These are phyloP conservation scores for Geotrichum europaeum DNA, from an alignment of 1,139 yeast genomes.

Conservation along the genomic window DNA sequence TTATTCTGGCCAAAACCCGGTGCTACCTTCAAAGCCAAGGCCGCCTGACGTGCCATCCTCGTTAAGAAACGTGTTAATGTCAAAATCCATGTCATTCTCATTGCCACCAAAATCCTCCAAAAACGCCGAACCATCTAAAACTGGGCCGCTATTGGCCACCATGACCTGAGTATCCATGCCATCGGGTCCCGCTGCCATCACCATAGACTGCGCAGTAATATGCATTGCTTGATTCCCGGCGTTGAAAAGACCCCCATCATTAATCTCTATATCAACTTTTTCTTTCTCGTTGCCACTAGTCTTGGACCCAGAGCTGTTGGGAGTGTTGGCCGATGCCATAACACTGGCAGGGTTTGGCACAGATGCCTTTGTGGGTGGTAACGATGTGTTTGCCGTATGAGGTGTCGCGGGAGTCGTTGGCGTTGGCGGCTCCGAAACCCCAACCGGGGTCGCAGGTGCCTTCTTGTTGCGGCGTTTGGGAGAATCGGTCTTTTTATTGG, in stretches of 20 bases:
- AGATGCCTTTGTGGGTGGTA: not conserved
- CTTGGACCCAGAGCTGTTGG: not conserved
- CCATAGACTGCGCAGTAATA: not conserved
- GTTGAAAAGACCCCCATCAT: not conserved
- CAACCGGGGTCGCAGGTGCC: slow-evolving; percentile 23
- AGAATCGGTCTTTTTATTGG: not conserved
- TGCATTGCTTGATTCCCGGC: not conserved
- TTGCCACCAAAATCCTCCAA: slow-evolving; percentile 30
- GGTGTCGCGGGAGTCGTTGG: slow-evolving; percentile 39
- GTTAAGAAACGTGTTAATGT: slow-evolving; percentile 33
- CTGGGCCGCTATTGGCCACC: slow-evolving; percentile 15
- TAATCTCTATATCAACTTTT: not conserved
- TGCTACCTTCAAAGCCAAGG: slow-evolving; percentile 23
- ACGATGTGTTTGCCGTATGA: slow-evolving; percentile 21
- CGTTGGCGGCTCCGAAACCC: slow-evolving; percentile 36
- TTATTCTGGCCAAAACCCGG: not conserved
- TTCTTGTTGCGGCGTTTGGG: slow-evolving; percentile 18
- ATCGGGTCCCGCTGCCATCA: not conserved
- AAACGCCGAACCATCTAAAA: slow-evolving; percentile 28
- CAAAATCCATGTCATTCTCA: slow-evolving; percentile 28
- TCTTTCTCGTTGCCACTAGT: not conserved
- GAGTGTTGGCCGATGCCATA: not conserved
- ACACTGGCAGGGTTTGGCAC: not conserved
- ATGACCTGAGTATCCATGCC: not conserved
- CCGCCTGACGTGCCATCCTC: slow-evolving; percentile 26